These are phyloP conservation scores for Phlebiopsis flavidoalba DNA, from an alignment of 768 basidiomycete species.

Conservation along the genomic window DNA sequence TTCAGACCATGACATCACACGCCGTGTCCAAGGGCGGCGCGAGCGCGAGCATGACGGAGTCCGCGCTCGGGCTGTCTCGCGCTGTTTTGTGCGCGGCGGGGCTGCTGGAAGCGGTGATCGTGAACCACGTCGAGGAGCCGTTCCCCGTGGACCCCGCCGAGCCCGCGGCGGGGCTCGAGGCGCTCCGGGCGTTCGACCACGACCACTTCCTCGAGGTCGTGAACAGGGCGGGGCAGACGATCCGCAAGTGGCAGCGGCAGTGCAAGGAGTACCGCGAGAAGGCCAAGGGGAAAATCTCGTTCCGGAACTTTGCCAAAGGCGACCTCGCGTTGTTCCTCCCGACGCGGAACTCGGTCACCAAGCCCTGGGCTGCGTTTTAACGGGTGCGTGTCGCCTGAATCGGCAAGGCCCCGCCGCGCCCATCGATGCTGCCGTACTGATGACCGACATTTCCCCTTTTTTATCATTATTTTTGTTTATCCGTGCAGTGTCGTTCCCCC, in stretches of 20 bases:
- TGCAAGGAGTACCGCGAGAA: constrained; percentile 94
- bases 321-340: constrained; percentile 95
- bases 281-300: constrained; percentile 95
- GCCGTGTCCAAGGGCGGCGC: constrained; percentile 35
- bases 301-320: constrained; percentile 91
- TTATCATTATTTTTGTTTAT: not conserved
- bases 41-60: constrained; percentile 38
- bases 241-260: constrained; percentile 96
- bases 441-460: constrained; percentile 28
- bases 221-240: constrained; percentile 74
- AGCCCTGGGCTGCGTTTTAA: constrained; percentile 99
- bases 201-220: constrained; percentile 83
- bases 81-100: constrained; percentile 50
- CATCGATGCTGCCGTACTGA: constrained; percentile 15
- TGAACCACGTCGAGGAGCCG: constrained; percentile 53
- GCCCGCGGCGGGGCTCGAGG: constrained; percentile 62
- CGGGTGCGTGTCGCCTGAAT: constrained; percentile 44
- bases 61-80: constrained; percentile 32
- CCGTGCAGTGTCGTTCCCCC: constrained; percentile 83
- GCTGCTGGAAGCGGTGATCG: constrained; percentile 29
- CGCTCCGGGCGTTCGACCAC: constrained; percentile 72
- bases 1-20: constrained; percentile 49
- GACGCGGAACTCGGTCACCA: constrained; percentile 88
- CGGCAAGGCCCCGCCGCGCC: not conserved
- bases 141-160: constrained; percentile 77